phyloP scores from a whole-genome alignment of 1,139 yeast species.

The Yamadazyma songkhlaensis region DNA sequence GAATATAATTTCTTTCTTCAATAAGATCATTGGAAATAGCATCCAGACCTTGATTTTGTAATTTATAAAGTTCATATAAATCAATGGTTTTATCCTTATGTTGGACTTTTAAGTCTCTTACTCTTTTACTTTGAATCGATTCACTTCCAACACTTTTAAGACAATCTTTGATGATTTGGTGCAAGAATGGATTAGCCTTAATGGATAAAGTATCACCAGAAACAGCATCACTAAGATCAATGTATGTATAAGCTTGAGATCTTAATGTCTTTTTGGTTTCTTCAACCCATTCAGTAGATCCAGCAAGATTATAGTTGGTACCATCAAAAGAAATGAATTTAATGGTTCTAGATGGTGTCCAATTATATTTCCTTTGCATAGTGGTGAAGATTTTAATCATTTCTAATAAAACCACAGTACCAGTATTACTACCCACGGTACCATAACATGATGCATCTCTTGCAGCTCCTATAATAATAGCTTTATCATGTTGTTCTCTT shows the following conservation, averaged over 20 bases:
- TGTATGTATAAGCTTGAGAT: conserved; percentile 65
- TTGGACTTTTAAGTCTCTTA: conserved; percentile 8
- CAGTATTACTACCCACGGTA: conserved; percentile 69
- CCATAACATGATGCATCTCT: conserved; percentile 82
- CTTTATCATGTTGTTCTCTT: conserved; percentile 72
- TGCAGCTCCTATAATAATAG: conserved; percentile 78
- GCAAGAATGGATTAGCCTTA: conserved; percentile 66
- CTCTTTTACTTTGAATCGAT: conserved; percentile 9
- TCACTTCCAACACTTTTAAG: conserved; percentile 30
- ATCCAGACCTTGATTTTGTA: conserved; percentile 25
- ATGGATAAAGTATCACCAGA: conserved; percentile 59
- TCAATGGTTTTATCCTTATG: conserved; percentile 10
- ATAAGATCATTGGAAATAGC: conserved; percentile 37
- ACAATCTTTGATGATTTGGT: conserved; percentile 39
- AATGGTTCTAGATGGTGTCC: conserved; percentile 84
- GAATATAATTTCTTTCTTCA: conserved; percentile 63
- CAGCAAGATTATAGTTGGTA: conserved; percentile 77
- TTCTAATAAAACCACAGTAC: conserved; percentile 72
- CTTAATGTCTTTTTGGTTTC: conserved; percentile 49
- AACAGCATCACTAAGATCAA: conserved; percentile 77
- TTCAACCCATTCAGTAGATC: conserved; percentile 79
- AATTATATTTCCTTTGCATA: conserved; percentile 60
- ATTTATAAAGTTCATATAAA: conserved; percentile 28
- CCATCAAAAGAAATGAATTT: conserved; percentile 89
- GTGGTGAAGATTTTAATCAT: conserved; percentile 69